These are phyloP conservation scores for Discostella stelligera DNA, from an alignment of 352 stramenopile species.

Conservation along the genomic window DNA sequence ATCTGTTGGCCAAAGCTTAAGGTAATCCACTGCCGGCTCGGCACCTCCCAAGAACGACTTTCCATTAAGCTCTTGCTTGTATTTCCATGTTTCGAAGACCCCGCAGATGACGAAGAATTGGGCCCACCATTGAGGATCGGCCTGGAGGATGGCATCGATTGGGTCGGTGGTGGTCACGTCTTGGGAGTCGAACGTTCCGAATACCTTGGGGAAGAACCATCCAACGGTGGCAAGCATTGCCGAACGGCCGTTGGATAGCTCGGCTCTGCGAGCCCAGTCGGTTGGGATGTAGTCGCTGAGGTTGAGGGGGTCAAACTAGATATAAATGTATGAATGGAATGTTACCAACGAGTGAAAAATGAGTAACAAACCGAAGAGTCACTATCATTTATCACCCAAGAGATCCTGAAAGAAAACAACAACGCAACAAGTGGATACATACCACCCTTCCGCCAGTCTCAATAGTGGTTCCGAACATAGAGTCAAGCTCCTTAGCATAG, in stretches of 20 bases:
- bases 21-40: constrained; percentile 74
- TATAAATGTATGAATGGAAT: neutral
- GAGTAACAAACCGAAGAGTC: neutral
- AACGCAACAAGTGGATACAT: constrained; percentile 27
- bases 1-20: constrained; percentile 65
- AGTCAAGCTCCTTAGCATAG: constrained; percentile 54
- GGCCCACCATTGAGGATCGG: constrained; percentile 81
- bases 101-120: constrained; percentile 82
- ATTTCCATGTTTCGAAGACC: constrained; percentile 76
- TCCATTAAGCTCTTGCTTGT: constrained; percentile 68
- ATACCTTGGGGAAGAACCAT: constrained; percentile 74
- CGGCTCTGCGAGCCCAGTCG: constrained; percentile 71
- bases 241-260: constrained; percentile 82
- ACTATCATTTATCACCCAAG: neutral
- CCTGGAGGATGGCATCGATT: constrained; percentile 73
- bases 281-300: constrained; percentile 73
- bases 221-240: constrained; percentile 82
- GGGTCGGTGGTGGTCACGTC: constrained; percentile 79
- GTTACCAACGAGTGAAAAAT: neutral
- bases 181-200: constrained; percentile 65
- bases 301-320: constrained; percentile 75
- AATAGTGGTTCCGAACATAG: constrained; percentile 46
- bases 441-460: constrained; percentile 68
- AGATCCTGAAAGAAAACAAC: neutral
- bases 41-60: constrained; percentile 75